phyloP scores from a whole-genome alignment of 805 yeast species.

The Blastobotrys terrestris region DNA sequence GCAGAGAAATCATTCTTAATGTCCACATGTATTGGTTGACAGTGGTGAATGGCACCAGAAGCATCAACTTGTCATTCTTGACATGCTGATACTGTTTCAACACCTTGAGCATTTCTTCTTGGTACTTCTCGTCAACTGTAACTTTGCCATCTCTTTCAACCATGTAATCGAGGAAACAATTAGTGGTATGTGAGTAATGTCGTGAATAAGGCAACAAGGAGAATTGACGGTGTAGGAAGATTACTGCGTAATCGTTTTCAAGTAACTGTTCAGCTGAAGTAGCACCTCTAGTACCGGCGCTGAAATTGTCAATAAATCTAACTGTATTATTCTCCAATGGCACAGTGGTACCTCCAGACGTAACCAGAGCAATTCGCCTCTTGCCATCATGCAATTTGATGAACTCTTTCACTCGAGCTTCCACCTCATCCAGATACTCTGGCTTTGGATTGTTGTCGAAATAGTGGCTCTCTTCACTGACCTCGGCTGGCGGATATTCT shows the following conservation, averaged over 20 bases:
- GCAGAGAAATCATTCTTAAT: slow-evolving; percentile 56
- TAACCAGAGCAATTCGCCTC: slow-evolving; percentile 68
- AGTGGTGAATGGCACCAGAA: slow-evolving; percentile 84
- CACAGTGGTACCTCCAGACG: slow-evolving; percentile 97
- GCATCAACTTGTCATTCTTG: slow-evolving; percentile 44
- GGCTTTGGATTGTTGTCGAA: slow-evolving; percentile 73
- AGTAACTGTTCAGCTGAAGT: slow-evolving; percentile 89
- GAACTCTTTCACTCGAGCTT: slow-evolving; percentile 52
- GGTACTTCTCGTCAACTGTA: slow-evolving; percentile 54
- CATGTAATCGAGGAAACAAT: slow-evolving; percentile 82
- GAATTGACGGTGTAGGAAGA: slow-evolving; percentile 87
- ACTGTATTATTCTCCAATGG: slow-evolving; percentile 97
- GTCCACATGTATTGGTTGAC: slow-evolving; percentile 92
- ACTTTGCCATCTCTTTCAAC: slow-evolving; percentile 47
- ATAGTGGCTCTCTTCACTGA: slow-evolving; percentile 66
- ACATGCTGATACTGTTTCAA: slow-evolving; percentile 47
- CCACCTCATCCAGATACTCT: slow-evolving; percentile 57
- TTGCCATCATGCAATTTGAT: slow-evolving; percentile 46
- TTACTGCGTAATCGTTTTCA: slow-evolving; percentile 82
- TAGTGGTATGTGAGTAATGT: slow-evolving; percentile 73
- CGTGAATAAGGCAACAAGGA: slow-evolving; percentile 90
- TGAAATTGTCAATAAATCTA: slow-evolving; percentile 90
- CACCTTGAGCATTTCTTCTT: slow-evolving; percentile 53
- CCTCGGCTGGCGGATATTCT: slow-evolving; percentile 68
- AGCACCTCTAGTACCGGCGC: slow-evolving; percentile 98